Percentiles rank a stretch among this genome's conserved stretches.
These are phyloP conservation scores for Diphasiastrum complanatum DNA, from an alignment of 83 land plant genomes.

Conservation along the genomic window DNA sequence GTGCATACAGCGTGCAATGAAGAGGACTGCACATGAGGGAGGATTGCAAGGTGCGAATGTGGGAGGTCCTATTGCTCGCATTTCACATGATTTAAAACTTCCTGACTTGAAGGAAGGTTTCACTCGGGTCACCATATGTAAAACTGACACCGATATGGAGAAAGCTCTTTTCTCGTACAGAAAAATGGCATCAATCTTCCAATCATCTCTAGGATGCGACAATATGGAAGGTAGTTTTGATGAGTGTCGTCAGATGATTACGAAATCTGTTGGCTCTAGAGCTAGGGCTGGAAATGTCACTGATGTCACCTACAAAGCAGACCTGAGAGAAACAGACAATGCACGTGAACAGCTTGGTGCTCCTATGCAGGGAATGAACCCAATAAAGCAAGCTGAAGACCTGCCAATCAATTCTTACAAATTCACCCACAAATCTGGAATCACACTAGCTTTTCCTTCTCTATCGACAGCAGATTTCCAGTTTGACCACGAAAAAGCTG, in stretches of 20 bases:
- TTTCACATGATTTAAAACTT: constrained; percentile 54
- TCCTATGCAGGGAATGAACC: neutral
- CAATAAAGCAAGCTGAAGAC: neutral
- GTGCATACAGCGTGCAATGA: constrained; percentile 70
- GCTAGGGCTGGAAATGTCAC: too few species aligned
- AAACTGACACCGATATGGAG: constrained; percentile 53
- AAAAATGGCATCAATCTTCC: constrained; percentile 49
- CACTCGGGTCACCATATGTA: constrained; percentile 57
- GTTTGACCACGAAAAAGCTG: constrained; percentile 73
- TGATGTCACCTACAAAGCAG: too few species aligned
- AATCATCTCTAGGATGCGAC: neutral
- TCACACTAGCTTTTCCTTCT: constrained; percentile 84
- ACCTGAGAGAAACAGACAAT: neutral
- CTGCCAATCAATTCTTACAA: too few species aligned
- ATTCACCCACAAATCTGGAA: too few species aligned
- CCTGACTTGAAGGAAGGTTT: constrained; percentile 79
- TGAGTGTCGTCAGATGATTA: neutral
- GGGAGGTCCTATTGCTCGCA: constrained; percentile 62
- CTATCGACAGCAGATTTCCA: constrained; percentile 87
- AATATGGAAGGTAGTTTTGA: neutral
- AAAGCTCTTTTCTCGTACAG: constrained; percentile 44
- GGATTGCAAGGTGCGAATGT: constrained; percentile 76
- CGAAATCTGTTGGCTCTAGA: too few species aligned
- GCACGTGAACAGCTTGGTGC: constrained; percentile 1
- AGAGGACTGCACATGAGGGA: constrained; percentile 77